Conservation (phyloP, 139 green algal species). For the Mesostigma viride region DNA sequence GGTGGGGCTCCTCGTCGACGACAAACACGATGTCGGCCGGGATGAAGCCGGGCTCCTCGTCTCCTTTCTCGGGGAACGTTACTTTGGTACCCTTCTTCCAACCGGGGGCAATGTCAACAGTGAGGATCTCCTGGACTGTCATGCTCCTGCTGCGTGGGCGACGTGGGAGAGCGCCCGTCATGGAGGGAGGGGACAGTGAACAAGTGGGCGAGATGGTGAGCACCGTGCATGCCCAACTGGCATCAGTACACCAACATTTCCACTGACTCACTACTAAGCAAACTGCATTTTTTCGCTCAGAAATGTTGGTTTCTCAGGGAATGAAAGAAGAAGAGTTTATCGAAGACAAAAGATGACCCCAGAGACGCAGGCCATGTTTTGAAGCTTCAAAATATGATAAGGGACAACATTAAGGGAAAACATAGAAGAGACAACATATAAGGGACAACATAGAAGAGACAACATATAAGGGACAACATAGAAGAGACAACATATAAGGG, state of each 20-base stretch:
- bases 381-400: too few relatives aligned
- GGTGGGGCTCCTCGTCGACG: conserved; percentile 80
- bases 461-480: background rate
- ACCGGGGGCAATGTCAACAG: conserved; percentile 76
- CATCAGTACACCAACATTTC: background rate
- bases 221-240: background rate
- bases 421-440: background rate
- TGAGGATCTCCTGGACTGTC: conserved; percentile 66
- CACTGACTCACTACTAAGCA: background rate
- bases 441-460: conserved; percentile 3
- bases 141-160: conserved; percentile 16
- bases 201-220: background rate
- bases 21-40: conserved; percentile 83
- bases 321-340: too few relatives aligned
- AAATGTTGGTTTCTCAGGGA: background rate
- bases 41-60: conserved; percentile 60
- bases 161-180: background rate
- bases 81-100: conserved; percentile 92
- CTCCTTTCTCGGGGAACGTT: conserved; percentile 79
- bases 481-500: background rate
- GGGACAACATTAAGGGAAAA: too few relatives aligned
- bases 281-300: background rate
- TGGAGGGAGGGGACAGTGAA: background rate
- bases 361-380: too few relatives aligned
- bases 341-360: too few relatives aligned